Base-by-base conservation (phyloP, 164 flowering plant species). In the Stephania yunnanensis region DNA sequence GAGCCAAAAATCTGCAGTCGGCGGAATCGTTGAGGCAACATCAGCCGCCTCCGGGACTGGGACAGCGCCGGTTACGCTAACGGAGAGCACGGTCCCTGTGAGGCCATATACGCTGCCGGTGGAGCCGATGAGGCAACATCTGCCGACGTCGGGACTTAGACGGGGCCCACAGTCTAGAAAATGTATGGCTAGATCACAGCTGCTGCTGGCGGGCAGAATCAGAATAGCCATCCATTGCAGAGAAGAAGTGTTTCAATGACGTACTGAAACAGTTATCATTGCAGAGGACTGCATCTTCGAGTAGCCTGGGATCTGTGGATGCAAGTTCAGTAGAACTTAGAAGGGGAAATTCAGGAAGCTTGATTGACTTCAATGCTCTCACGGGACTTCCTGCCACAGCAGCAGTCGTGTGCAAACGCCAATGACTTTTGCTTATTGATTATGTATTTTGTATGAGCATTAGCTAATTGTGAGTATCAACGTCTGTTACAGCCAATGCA, bases 351-450 rank as follows among this genome's bases (percentile, higher is more conserved):
- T 78, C 90, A 68, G 86, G 76, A 77, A 88, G 89, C 81, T 87
- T 95, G 81, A 96, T 96, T 77, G 99, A 96, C 82, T 96, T 96
- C 80, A 91, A 87, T 86, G 85, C 89, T 77, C n/a, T n/a, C 77
- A 89, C 94, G 80, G 92, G 88, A 83, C 94, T 89, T 83, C 81
- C 90, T 36, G 79, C 45, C 66, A 69, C 87, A 77, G 75, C 82
- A 13, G 84, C 86, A 71, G 79, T n/a, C n/a, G n/a, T 91, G 85
- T 31, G 10, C 70, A 48, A 58, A 64, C 20, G 36, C 10, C 42
- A 0, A 36, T 10, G 9, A 50, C 58, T 10, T 30, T 53, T 6
- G 6, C 12, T 36, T 65, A 29, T 42, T 10, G 20, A 63, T 64
- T 17, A 17, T 36, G 42, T 36, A 36, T 31, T 65, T 71, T n/a